Evolutionary conservation across 495 filamentous ascomycete species (phyloP), one percentile per base, ranked within the genome.

Genomic region (Podospora anserina): DNA sequence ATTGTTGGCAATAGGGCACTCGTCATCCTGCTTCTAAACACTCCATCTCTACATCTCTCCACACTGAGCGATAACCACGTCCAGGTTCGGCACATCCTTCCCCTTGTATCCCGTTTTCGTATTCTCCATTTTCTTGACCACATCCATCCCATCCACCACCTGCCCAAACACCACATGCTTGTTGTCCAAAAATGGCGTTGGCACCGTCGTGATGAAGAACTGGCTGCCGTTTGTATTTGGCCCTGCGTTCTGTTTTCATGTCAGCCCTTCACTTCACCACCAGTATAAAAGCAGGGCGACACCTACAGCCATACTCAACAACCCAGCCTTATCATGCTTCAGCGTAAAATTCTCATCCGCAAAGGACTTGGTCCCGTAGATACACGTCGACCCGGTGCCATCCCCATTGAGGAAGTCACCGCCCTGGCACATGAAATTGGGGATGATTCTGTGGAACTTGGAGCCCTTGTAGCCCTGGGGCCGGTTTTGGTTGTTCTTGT

Each of bases 111-210:
- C 87, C 26, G 92, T 94, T 75, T 94, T 89, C 57, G 91, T 92
- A 65, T 90, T 88, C 82, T 98, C 95, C 70, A 99, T 88, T 85
- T 97, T 99, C 63, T 77, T 82, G 53, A 97, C 61, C 11, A 97
- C 88, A 53, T 98, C 92, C 85, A 97, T 90, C 49, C 95, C 94
- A 58, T 93, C 91, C 60, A 93, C 82, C 1, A 99, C 94, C 75
- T 90, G 88, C 28, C 95, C 96, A 74, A 98, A 98, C 1, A 97
- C 93, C 56, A 98, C 94, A 75, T 99, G 96, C 78, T 97, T 97
- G 71, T 86, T 87, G 77, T 98, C 91, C n/a, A 99, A 81, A 76
- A 94, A 96, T 2, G 92, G 92, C 0, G 93, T 91, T 4, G 90
- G 82, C 13, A 89, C 90, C 0, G 91, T 93, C 3, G 92, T 97